Conservation (phyloP, 768 basidiomycete species). For the Podaxis sp. region DNA sequence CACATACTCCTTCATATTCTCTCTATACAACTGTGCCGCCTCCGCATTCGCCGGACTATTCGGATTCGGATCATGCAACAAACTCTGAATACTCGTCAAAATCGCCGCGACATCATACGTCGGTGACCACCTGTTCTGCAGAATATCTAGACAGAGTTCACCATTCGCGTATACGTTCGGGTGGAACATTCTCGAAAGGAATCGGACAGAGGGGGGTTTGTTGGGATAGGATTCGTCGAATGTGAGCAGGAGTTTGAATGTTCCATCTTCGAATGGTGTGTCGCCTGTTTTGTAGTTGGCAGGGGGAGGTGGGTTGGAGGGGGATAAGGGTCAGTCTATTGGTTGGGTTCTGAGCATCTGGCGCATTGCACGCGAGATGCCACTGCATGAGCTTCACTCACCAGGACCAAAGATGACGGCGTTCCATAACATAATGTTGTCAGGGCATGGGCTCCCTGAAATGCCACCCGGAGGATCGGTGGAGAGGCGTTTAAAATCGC, state of each 20-base stretch:
- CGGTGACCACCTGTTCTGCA: conserved; percentile 98
- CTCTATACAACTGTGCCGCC: conserved; percentile 93
- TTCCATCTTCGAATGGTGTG: conserved; percentile 99
- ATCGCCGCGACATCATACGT: conserved; percentile 99
- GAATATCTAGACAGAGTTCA: conserved; percentile 96
- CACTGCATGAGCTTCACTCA: conserved; percentile 35
- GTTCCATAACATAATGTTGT: conserved; percentile 99
- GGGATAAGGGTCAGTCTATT: neutral
- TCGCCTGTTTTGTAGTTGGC: conserved; percentile 58
- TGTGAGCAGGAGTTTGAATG: conserved; percentile 92
- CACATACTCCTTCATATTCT: conserved; percentile 99
- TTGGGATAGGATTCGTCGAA: conserved; percentile 99
- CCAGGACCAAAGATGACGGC: conserved; percentile 99
- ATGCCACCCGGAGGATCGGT: conserved; percentile 95
- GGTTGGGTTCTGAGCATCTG: neutral
- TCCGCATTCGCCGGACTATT: conserved; percentile 98
- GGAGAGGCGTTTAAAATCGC: conserved; percentile 95
- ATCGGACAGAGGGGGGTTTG: conserved; percentile 96
- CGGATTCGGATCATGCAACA: conserved; percentile 97
- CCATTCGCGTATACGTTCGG: conserved; percentile 99
- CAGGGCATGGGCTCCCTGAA: conserved; percentile 94
- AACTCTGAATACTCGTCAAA: conserved; percentile 92
- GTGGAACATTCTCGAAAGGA: conserved; percentile 98
- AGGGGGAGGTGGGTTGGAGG: neutral
- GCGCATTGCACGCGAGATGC: neutral